phyloP scores from a whole-genome alignment of 768 basidiomycete species.

The Pleurotus platypus region DNA sequence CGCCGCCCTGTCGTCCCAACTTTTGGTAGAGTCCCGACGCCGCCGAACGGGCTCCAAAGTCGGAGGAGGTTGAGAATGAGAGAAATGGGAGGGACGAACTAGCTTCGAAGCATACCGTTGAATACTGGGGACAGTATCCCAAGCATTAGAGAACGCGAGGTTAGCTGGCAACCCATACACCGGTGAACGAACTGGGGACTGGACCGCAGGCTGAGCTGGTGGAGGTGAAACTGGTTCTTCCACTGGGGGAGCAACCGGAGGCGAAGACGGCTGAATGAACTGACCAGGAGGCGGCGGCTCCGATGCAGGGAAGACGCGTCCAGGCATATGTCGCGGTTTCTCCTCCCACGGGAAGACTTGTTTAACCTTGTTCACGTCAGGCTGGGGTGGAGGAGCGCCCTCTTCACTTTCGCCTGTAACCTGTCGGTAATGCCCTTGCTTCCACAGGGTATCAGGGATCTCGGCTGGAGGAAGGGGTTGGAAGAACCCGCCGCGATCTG shows the following conservation, averaged over 20 bases:
- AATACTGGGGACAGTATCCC: slow-evolving; percentile 82
- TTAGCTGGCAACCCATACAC: slow-evolving; percentile 51
- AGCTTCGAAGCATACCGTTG: slow-evolving; percentile 67
- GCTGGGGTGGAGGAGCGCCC: slow-evolving; percentile 43
- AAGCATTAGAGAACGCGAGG: slow-evolving; percentile 73
- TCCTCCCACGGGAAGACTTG: slow-evolving; percentile 96
- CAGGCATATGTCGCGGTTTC: slow-evolving; percentile 59
- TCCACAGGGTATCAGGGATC: slow-evolving; percentile 65
- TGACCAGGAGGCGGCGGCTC: slow-evolving; percentile 51
- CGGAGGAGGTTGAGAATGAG: slow-evolving; percentile 40
- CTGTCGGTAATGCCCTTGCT: slow-evolving; percentile 70
- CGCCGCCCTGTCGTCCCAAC: slow-evolving; percentile 45
- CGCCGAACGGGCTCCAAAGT: slow-evolving; percentile 45
- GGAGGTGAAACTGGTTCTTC: slow-evolving; percentile 24
- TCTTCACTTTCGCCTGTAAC: slow-evolving; percentile 47
- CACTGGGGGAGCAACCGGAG: slow-evolving; percentile 31
- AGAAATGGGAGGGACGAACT: slow-evolving; percentile 39
- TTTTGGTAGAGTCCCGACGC: slow-evolving; percentile 28
- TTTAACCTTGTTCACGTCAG: slow-evolving; percentile 71
- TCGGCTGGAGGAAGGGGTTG: slow-evolving; percentile 53
- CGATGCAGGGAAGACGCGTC: slow-evolving; percentile 69
- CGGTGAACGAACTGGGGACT: slow-evolving; percentile 32
- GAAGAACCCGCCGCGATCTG: slow-evolving; percentile 51
- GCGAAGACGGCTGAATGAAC: slow-evolving; percentile 35
- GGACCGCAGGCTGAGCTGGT: slow-evolving; percentile 16